These are phyloP conservation scores for Polyplosphaeria fusca DNA, from an alignment of 495 filamentous ascomycete species.

Conservation along the genomic window DNA sequence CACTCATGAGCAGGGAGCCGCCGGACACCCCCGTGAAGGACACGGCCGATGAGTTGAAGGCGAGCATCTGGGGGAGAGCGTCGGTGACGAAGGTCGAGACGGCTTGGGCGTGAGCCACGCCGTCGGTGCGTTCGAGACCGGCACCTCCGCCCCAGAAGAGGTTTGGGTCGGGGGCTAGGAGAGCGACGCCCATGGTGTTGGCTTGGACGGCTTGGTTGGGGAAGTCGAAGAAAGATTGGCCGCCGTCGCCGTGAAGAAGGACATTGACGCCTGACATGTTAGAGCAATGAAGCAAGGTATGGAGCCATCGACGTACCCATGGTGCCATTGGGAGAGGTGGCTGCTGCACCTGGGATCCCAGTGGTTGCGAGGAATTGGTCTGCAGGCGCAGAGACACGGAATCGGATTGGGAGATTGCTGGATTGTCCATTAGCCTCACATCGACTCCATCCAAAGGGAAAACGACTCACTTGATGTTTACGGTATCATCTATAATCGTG, in stretches of 20 bases:
- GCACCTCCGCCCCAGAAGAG: slow-evolving; percentile 52
- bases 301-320: too few relatives aligned
- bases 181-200: slow-evolving; percentile 47
- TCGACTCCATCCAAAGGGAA: background rate
- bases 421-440: background rate
- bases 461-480: slow-evolving; percentile 45
- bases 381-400: slow-evolving; percentile 48
- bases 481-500: slow-evolving; percentile 49
- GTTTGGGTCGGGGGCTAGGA: slow-evolving; percentile 49
- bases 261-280: too few relatives aligned
- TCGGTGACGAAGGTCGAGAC: slow-evolving; percentile 45
- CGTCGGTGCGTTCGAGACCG: slow-evolving; percentile 49
- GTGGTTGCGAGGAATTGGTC: slow-evolving; percentile 45
- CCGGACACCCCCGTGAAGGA: slow-evolving; percentile 51
- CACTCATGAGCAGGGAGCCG: slow-evolving; percentile 46
- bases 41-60: slow-evolving; percentile 45
- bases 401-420: slow-evolving; percentile 47
- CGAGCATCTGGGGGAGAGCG: slow-evolving; percentile 45
- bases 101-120: slow-evolving; percentile 49
- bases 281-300: too few relatives aligned
- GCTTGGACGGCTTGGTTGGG: slow-evolving; percentile 51
- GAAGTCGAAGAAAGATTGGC: slow-evolving; percentile 57
- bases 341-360: slow-evolving; percentile 42
- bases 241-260: slow-evolving; percentile 53
- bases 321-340: slow-evolving; percentile 38